Conservation (phyloP, 306 rosid species). For the Dryas octopetala region DNA sequence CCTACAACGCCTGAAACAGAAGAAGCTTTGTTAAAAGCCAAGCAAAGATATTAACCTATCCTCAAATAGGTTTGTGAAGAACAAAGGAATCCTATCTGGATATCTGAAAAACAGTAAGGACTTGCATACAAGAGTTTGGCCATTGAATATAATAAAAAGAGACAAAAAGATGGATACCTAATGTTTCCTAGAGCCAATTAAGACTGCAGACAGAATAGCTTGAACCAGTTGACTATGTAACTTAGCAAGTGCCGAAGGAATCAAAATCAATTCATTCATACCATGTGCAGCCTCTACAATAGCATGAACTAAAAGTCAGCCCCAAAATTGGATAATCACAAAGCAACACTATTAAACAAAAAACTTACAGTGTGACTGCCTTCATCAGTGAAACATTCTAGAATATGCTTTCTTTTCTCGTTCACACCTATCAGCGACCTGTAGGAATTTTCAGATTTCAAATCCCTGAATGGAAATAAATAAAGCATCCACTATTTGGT, state of each 20-base stretch:
- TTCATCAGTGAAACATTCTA: constrained; percentile 62
- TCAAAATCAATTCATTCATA: constrained; percentile 13
- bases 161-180: constrained; percentile 11
- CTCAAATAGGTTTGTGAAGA: background rate
- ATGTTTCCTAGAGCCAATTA: background rate
- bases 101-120: background rate
- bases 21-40: background rate
- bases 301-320: constrained; percentile 10
- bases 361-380: constrained; percentile 29
- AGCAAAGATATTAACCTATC: background rate
- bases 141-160: background rate
- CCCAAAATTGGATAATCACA: background rate
- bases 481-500: background rate
- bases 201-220: constrained; percentile 3
- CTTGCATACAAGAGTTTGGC: background rate
- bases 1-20: constrained; percentile 18
- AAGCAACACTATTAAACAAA: background rate
- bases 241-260: constrained; percentile 8
- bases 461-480: background rate
- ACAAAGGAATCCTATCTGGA: background rate
- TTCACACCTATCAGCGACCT: constrained; percentile 70
- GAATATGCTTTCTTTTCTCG: constrained; percentile 65
- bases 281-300: constrained; percentile 12
- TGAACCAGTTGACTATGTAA: constrained; percentile 17
- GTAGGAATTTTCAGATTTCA: constrained; percentile 24